These are phyloP conservation scores for Coelastrella sp. DNA, from an alignment of 139 green algal species.

Conservation along the genomic window DNA sequence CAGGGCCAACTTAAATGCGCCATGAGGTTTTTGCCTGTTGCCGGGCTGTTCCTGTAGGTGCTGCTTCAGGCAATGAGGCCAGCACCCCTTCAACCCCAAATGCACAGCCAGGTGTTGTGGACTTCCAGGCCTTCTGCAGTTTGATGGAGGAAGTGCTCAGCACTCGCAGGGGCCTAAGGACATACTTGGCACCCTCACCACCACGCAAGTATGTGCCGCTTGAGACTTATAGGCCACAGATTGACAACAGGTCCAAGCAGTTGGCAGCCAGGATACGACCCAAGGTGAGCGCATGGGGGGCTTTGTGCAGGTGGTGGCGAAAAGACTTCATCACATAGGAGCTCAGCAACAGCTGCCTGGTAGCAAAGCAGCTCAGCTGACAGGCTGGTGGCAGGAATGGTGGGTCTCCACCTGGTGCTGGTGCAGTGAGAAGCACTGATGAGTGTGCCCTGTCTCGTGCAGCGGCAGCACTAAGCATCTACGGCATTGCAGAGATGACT, in stretches of 20 bases:
- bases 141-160: slow-evolving; percentile 76
- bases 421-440: neutral
- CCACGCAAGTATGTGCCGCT: slow-evolving; percentile 63
- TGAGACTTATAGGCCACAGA: slow-evolving; percentile 71
- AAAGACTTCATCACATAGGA: too few species aligned
- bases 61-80: neutral
- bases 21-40: neutral
- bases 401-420: too few species aligned
- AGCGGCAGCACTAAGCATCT: too few species aligned
- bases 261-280: slow-evolving; percentile 66
- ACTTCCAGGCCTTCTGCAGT: slow-evolving; percentile 55
- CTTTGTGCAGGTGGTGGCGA: neutral
- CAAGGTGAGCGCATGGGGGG: slow-evolving; percentile 17
- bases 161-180: slow-evolving; percentile 46
- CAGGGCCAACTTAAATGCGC: too few species aligned
- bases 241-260: slow-evolving; percentile 65
- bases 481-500: too few species aligned
- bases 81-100: neutral
- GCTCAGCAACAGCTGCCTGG: too few species aligned
- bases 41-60: neutral
- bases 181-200: slow-evolving; percentile 77
- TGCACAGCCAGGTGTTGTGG: slow-evolving; percentile 13
- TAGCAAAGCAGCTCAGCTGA: too few species aligned
- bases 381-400: too few species aligned
- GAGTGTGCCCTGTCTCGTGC: neutral